These are phyloP conservation scores for Nigrospora osmanthi DNA, from an alignment of 2,329 filamentous ascomycete genomes.

Conservation along the genomic window DNA sequence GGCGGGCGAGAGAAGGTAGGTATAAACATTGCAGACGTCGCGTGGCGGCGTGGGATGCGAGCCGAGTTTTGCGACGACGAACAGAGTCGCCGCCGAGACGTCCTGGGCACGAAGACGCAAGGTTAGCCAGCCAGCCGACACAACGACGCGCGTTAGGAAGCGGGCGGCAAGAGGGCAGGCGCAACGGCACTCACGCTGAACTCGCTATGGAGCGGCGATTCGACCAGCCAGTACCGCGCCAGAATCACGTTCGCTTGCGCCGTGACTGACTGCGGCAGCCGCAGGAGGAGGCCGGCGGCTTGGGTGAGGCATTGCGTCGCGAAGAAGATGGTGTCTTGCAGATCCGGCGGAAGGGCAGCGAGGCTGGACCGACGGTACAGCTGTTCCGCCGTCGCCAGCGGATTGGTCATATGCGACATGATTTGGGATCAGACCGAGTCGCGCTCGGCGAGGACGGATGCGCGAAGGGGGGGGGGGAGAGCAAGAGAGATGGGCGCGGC, in stretches of 20 bases:
- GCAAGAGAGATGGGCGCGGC: too few species aligned
- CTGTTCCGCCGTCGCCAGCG: conserved; percentile 65
- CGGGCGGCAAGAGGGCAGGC: too few species aligned
- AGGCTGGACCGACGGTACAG: conserved; percentile 49
- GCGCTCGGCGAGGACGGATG: too few species aligned
- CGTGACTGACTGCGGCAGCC: conserved; percentile 77
- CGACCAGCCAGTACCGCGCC: conserved; percentile 68
- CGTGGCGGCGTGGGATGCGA: conserved; percentile 68
- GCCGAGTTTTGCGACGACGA: conserved; percentile 76
- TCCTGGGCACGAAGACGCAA: conserved; percentile 41
- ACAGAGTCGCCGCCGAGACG: conserved; percentile 73
- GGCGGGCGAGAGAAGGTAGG: conserved; percentile 62
- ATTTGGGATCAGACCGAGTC: background rate
- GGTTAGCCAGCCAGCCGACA: conserved; percentile 2
- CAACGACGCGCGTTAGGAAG: background rate
- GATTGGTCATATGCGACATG: conserved; percentile 61
- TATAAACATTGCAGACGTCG: conserved; percentile 77
- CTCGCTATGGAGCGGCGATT: conserved; percentile 47
- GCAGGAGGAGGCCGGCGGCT: conserved; percentile 71
- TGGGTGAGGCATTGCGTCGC: conserved; percentile 68
- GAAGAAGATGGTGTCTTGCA: conserved; percentile 66
- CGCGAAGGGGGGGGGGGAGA: too few species aligned
- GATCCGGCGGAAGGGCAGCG: conserved; percentile 54
- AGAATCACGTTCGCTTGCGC: conserved; percentile 79
- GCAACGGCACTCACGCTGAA: conserved; percentile 36